phyloP scores from a whole-genome alignment of 768 basidiomycete species.

The Pisolithus tinctorius region DNA sequence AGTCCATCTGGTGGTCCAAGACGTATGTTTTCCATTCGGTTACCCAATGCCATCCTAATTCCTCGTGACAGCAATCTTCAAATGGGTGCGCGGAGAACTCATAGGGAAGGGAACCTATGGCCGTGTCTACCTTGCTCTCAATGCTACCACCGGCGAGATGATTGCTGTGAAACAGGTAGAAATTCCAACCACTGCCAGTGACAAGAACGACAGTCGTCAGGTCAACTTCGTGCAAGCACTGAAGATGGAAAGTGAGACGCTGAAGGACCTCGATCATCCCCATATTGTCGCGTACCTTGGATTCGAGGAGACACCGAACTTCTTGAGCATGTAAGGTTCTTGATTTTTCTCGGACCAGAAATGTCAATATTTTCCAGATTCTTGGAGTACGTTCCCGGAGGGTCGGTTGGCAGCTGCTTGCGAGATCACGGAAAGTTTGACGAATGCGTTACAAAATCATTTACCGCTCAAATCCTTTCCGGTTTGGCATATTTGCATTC shows the following conservation, averaged over 20 bases:
- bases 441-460: constrained; percentile 87
- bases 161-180: constrained; percentile 99
- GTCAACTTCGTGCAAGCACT: constrained; percentile 82
- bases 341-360: neutral
- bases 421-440: constrained; percentile 90
- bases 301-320: constrained; percentile 81
- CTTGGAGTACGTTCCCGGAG: constrained; percentile 97
- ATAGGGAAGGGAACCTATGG: constrained; percentile 98
- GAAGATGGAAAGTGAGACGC: constrained; percentile 91
- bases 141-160: constrained; percentile 96
- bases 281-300: constrained; percentile 98
- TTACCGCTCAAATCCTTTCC: constrained; percentile 84
- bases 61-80: constrained; percentile 67
- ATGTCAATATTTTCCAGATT: constrained; percentile 50
- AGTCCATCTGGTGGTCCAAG: constrained; percentile 58
- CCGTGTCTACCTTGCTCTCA: constrained; percentile 91
- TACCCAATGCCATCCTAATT: constrained; percentile 11
- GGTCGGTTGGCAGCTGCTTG: constrained; percentile 86
- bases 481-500: constrained; percentile 93
- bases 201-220: constrained; percentile 85
- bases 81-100: constrained; percentile 96
- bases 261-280: constrained; percentile 95
- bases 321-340: constrained; percentile 80
- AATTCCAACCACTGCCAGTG: constrained; percentile 83
- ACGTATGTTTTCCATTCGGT: constrained; percentile 42